Base-by-base conservation (phyloP, 2,329 filamentous ascomycete genomes). In the Pseudogymnoascus sp. region DNA sequence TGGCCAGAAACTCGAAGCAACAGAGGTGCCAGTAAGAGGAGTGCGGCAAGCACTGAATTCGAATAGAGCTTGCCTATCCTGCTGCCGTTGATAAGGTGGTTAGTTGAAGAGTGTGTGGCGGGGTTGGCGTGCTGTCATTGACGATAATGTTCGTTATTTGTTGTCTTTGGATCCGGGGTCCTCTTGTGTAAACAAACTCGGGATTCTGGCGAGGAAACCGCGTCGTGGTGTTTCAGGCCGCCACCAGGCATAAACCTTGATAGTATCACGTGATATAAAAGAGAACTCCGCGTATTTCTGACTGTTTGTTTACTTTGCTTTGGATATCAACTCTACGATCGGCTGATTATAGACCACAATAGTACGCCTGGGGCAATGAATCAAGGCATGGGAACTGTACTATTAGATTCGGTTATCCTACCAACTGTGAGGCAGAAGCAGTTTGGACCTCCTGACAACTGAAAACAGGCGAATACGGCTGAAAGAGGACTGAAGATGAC, bases 1-100 rank as follows among this genome's bases (percentile, higher is more conserved):
- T 55, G 4, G 65, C 84, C 82, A 65, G 82, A 80, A 85, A 85
- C 59, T 69, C 76, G 74, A 62, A 14, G 8, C 8, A 52, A 12
- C n/a, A 11, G 45, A 19, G 19, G 19, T 52, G 45, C 8, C 28
- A 19, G 49, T 55, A 55, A 33, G 28, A 33, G n/a, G 25, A 55
- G 49, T 55, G 49, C 49, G 49, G 25, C 49, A 35, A 55, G 49
- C 49, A 55, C 49, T 33, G 49, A 55, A 33, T 55, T 55, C 28
- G 28, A 55, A 55, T 55, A 22, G 49, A 14, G 49, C 9, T 55
- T 55, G 28, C 28, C 49, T 33, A 22, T 35, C 28, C 49, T 22
- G 16, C 49, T 14, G 22, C 22, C 22, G 28, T 33, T 33, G n/a
- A 33, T 11, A 12, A 19, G 45, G n/a, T 55, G 5, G 2, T 35